Conservation (phyloP, 169 alveolate genomes). For the Babesia ovata region DNA sequence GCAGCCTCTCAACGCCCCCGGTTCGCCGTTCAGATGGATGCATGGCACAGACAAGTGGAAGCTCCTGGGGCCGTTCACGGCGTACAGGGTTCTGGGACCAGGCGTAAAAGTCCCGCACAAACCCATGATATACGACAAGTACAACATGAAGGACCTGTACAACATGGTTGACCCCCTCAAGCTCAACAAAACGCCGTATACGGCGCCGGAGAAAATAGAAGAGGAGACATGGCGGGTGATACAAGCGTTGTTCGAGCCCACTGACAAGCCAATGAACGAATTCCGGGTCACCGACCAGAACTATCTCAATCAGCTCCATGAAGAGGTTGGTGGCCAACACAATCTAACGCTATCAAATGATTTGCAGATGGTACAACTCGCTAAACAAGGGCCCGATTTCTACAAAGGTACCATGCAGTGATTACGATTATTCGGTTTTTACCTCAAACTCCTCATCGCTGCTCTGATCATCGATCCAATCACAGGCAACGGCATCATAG, state of each 20-base stretch:
- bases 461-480: slow-evolving; percentile 68
- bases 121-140: slow-evolving; percentile 34
- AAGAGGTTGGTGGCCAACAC: slow-evolving; percentile 40
- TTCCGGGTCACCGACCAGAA: slow-evolving; percentile 14
- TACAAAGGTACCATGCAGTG: slow-evolving; percentile 51
- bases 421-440: slow-evolving; percentile 37
- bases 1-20: slow-evolving; percentile 37
- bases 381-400: slow-evolving; percentile 47
- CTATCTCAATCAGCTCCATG: slow-evolving; percentile 30
- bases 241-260: slow-evolving; percentile 16
- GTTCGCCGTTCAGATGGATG: slow-evolving; percentile 67
- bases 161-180: slow-evolving; percentile 54
- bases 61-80: slow-evolving; percentile 55
- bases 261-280: neutral
- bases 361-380: slow-evolving; percentile 54
- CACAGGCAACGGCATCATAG: slow-evolving; percentile 23
- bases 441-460: slow-evolving; percentile 71
- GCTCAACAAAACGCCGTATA: slow-evolving; percentile 17
- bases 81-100: slow-evolving; percentile 36
- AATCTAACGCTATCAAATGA: neutral
- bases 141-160: slow-evolving; percentile 24
- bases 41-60: slow-evolving; percentile 66
- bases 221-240: slow-evolving; percentile 28
- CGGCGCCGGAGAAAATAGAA: slow-evolving; percentile 38
- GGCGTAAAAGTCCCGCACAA: neutral